Percentiles rank a stretch among this genome's conserved stretches.
Evolutionary conservation across 495 filamentous ascomycete genomes (phyloP).

Genomic region (Penicillium taxi): DNA sequence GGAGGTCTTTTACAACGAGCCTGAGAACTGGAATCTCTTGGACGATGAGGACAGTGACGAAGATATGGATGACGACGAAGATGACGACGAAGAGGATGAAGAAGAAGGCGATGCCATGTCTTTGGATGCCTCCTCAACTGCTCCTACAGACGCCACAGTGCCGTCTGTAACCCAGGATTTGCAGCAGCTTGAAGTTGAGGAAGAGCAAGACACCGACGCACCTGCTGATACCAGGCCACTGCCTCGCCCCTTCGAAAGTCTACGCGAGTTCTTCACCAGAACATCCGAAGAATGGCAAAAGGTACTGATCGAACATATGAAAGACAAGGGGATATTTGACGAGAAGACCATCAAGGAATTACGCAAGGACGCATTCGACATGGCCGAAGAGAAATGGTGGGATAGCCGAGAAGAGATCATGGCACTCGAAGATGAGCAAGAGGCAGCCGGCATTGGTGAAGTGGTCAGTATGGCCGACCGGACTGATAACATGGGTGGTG

Average conservation of each 20-base stretch:
- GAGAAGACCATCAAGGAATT: conserved; percentile 79
- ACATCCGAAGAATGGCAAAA: conserved; percentile 90
- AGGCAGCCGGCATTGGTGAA: conserved; percentile 90
- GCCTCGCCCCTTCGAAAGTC: conserved; percentile 79
- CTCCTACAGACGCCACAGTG: conserved; percentile 29
- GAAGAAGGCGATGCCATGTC: conserved; percentile 37
- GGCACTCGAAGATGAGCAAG: conserved; percentile 89
- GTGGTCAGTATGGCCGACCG: conserved; percentile 79
- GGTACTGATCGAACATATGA: conserved; percentile 59
- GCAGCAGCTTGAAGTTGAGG: conserved; percentile 52
- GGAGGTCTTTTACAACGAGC: conserved; percentile 75
- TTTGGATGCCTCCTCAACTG: conserved; percentile 28
- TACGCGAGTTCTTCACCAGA: conserved; percentile 85
- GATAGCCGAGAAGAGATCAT: conserved; percentile 93
- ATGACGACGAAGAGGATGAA: conserved; percentile 51
- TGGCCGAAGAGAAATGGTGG: conserved; percentile 97
- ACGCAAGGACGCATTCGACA: conserved; percentile 76
- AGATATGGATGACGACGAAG: conserved; percentile 60
- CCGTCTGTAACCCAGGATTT: conserved; percentile 48
- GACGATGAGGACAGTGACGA: conserved; percentile 58
- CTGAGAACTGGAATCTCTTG: conserved; percentile 76
- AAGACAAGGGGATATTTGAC: conserved; percentile 44
- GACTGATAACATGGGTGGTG: conserved; percentile 47
- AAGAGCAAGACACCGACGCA: conserved; percentile 41
- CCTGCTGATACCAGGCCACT: conserved; percentile 40